Evolutionary conservation across 2,329 filamentous ascomycete genomes (phyloP).

Genomic region (Aspergillus brasiliensis): DNA sequence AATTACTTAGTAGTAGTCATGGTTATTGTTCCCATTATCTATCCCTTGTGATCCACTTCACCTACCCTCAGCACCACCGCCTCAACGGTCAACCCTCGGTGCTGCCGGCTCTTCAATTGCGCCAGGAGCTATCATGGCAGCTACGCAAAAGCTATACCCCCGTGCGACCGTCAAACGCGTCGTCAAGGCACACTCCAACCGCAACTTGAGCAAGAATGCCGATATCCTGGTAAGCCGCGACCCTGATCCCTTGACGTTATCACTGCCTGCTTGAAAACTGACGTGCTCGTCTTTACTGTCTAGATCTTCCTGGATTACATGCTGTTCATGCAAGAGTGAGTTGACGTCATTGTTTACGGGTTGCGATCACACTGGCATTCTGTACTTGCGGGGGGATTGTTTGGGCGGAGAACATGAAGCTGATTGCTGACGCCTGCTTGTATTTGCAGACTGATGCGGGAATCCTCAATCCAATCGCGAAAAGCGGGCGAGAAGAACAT

Average conservation of each 20-base stretch:
- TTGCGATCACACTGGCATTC: not conserved
- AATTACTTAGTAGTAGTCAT: not conserved
- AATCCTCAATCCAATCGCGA: constrained; percentile 75
- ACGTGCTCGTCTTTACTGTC: not conserved
- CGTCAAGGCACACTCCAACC: constrained; percentile 82
- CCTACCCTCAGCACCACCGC: not conserved
- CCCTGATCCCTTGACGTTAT: not conserved
- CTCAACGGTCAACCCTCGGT: not conserved
- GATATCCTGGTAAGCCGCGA: constrained; percentile 70
- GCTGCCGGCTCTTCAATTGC: not conserved
- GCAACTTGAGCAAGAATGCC: constrained; percentile 78
- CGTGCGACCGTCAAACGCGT: constrained; percentile 85
- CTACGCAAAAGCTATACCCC: constrained; percentile 76
- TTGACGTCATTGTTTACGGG: constrained; percentile 7
- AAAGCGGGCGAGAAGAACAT: constrained; percentile 72
- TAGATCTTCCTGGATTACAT: constrained; percentile 85
- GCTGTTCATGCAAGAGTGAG: constrained; percentile 72
- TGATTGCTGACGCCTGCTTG: constrained; percentile 2
- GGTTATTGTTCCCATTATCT: not conserved
- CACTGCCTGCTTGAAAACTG: not conserved
- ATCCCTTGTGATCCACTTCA: not conserved
- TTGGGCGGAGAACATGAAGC: not conserved
- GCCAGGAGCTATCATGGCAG: constrained; percentile 52
- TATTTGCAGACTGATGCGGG: constrained; percentile 68
- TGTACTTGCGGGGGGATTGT: not conserved